A percentile compares a stretch with the other conserved stretches of the same genome.
Evolutionary conservation across 1,139 yeast species (phyloP).

Genomic region (Kodamaea suecica): DNA sequence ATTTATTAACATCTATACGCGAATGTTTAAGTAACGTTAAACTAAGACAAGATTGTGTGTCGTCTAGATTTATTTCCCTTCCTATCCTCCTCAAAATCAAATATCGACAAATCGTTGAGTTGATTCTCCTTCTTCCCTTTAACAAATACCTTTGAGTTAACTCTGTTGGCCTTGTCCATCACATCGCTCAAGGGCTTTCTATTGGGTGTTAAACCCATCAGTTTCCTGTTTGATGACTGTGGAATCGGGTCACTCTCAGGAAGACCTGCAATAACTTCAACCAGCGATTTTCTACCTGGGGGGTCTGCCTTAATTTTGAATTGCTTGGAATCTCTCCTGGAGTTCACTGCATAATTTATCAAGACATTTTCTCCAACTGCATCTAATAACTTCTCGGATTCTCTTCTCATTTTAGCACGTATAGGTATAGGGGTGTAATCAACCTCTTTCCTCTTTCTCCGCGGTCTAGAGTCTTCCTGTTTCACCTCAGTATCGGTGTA

Average conservation of each 20-base stretch:
- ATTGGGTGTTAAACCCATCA: too few species aligned
- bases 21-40: too few species aligned
- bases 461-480: constrained; percentile 10
- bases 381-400: constrained; percentile 56
- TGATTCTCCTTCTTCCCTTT: constrained; percentile 10
- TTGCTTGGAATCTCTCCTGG: constrained; percentile 3
- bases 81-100: constrained; percentile 26
- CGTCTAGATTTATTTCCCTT: not conserved
- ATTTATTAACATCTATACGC: too few species aligned
- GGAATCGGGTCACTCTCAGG: too few species aligned
- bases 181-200: constrained; percentile 22
- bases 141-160: not conserved
- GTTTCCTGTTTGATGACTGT: too few species aligned
- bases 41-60: not conserved
- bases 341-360: constrained; percentile 46
- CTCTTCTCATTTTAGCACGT: constrained; percentile 68
- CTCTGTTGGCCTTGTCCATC: constrained; percentile 7
- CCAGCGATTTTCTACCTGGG: too few species aligned
- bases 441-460: constrained; percentile 48
- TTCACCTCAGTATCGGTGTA: constrained; percentile 26
- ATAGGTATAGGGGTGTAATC: constrained; percentile 70
- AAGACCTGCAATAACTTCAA: too few species aligned
- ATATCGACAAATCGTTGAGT: constrained; percentile 21
- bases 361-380: constrained; percentile 41
- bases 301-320: not conserved